Evolutionary conservation across 768 basidiomycete genomes (phyloP).

Genomic region (Chlorophyllum brunneum): DNA sequence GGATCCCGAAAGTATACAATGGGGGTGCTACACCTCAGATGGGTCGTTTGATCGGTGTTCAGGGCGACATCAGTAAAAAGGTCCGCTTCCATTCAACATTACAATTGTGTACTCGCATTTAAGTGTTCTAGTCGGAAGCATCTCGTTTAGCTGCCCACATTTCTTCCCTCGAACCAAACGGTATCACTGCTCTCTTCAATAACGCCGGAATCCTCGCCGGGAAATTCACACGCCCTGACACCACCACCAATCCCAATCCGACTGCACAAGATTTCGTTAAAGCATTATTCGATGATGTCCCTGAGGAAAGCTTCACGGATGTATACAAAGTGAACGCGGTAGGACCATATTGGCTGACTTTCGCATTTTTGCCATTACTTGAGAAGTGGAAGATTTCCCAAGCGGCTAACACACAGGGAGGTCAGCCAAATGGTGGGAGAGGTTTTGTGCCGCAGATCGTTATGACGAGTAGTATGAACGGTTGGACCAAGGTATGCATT

Average conservation of each 20-base stretch:
- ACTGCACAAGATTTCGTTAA: constrained; percentile 35
- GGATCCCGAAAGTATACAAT: constrained; percentile 30
- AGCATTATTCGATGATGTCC: constrained; percentile 34
- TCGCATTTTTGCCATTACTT: constrained; percentile 52
- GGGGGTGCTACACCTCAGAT: constrained; percentile 26
- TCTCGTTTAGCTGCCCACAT: constrained; percentile 37
- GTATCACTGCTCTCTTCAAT: constrained; percentile 45
- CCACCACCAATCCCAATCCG: constrained; percentile 9
- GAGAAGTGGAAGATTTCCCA: constrained; percentile 38
- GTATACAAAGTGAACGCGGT: constrained; percentile 35
- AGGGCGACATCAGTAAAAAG: constrained; percentile 39
- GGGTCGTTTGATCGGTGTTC: constrained; percentile 36
- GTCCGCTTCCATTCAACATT: background rate
- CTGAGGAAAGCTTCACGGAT: constrained; percentile 34
- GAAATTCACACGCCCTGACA: constrained; percentile 22
- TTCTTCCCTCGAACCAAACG: constrained; percentile 27
- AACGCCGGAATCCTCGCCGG: constrained; percentile 39
- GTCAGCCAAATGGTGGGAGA: constrained; percentile 21
- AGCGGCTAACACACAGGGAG: background rate
- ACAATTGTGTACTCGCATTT: constrained; percentile 16
- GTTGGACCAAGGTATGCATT: constrained; percentile 44
- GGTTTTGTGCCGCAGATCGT: constrained; percentile 44
- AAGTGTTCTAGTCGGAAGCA: constrained; percentile 33
- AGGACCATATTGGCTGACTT: constrained; percentile 51
- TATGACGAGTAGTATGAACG: constrained; percentile 51